Conservation (phyloP, 208 protist genomes). For the Crithidia acanthocephali region DNA sequence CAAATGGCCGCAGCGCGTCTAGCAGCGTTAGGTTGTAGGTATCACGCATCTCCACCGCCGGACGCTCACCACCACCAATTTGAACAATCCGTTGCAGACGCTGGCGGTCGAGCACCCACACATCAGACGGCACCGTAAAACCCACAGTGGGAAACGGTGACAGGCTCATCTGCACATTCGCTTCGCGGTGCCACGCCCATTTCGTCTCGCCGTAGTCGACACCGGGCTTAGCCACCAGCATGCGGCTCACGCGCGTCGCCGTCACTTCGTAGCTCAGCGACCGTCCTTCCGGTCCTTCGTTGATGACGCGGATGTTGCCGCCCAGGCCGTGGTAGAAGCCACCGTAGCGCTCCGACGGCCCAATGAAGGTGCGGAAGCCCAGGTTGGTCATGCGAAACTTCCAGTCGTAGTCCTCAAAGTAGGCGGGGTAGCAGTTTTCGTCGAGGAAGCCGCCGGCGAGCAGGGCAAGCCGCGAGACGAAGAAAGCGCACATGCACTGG, state of each 20-base stretch:
- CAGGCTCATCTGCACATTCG: not conserved
- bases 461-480: slow-evolving; percentile 20
- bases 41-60: slow-evolving; percentile 17
- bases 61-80: slow-evolving; percentile 1
- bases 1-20: not conserved
- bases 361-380: slow-evolving; percentile 23
- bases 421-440: slow-evolving; percentile 28
- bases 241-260: slow-evolving; percentile 10
- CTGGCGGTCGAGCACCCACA: slow-evolving; percentile 18
- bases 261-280: slow-evolving; percentile 16
- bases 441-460: slow-evolving; percentile 24
- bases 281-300: not conserved
- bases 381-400: slow-evolving; percentile 5
- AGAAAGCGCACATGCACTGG: slow-evolving; percentile 27
- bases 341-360: slow-evolving; percentile 13
- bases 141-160: not conserved
- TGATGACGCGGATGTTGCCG: slow-evolving; percentile 27
- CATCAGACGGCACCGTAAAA: slow-evolving; percentile 16
- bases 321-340: slow-evolving; percentile 15
- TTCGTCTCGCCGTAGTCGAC: slow-evolving; percentile 29
- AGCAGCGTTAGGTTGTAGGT: slow-evolving; percentile 29
- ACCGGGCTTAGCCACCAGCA: slow-evolving; percentile 18
- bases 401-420: slow-evolving; percentile 32
- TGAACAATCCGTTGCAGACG: slow-evolving; percentile 10
- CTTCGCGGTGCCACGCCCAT: slow-evolving; percentile 25